These are phyloP conservation scores for Stemphylium beticola DNA, from an alignment of 2,329 filamentous ascomycete species.

Conservation along the genomic window DNA sequence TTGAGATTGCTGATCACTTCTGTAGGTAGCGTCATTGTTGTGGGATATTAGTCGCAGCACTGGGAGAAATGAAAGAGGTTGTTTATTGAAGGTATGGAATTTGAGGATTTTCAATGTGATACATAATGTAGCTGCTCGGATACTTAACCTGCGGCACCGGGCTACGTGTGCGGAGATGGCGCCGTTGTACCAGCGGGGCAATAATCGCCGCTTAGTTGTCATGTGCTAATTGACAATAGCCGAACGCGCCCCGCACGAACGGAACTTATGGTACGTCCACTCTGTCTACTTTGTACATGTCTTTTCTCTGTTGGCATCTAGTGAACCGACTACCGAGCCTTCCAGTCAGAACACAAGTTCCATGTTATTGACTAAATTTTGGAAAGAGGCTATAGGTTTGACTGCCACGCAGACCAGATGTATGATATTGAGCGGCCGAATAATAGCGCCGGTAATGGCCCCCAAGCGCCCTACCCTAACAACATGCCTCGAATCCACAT, in stretches of 20 bases:
- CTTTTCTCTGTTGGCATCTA: too few relatives aligned
- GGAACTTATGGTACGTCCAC: background rate
- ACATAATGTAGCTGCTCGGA: background rate
- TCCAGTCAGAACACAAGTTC: too few relatives aligned
- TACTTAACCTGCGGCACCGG: background rate
- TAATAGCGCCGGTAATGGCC: too few relatives aligned
- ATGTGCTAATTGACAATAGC: background rate
- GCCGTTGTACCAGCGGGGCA: background rate
- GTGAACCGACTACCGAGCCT: too few relatives aligned
- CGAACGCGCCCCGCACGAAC: background rate
- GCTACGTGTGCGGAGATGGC: background rate
- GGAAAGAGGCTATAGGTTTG: too few relatives aligned
- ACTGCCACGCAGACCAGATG: too few relatives aligned
- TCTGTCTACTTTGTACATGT: too few relatives aligned
- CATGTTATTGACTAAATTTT: too few relatives aligned
- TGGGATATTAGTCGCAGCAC: background rate
- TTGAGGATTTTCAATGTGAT: background rate
- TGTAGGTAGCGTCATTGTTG: slow-evolving; percentile 5
- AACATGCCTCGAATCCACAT: too few relatives aligned
- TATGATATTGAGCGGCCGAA: too few relatives aligned
- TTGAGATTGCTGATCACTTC: slow-evolving; percentile 5
- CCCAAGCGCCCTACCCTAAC: too few relatives aligned
- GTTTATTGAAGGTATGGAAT: background rate
- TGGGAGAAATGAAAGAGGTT: background rate
- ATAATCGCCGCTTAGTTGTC: background rate